Percentiles rank a stretch among this genome's conserved stretches.
Evolutionary conservation across 768 basidiomycete species (phyloP).

Genomic region (Tylopilus vinaceipallidus): DNA sequence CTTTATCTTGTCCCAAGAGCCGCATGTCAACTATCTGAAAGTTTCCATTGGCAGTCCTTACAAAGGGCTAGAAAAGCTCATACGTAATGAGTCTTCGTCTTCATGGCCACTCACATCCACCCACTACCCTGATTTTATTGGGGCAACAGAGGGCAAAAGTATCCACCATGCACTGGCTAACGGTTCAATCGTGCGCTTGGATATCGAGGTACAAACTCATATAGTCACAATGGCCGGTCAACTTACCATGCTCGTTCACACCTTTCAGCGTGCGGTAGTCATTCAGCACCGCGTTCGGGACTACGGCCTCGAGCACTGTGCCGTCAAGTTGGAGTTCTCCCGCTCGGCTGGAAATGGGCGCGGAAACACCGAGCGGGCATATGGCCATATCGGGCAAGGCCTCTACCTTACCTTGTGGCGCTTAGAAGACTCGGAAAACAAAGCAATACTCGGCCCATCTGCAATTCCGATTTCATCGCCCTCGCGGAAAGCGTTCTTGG

Average conservation of each 20-base stretch:
- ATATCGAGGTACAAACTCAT: slow-evolving; percentile 11
- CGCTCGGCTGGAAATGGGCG: not conserved
- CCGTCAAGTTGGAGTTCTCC: slow-evolving; percentile 11
- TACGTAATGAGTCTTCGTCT: slow-evolving; percentile 27
- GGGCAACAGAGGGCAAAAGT: slow-evolving; percentile 6
- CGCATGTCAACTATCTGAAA: slow-evolving; percentile 1
- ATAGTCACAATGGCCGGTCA: not conserved
- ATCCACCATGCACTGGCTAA: slow-evolving; percentile 15
- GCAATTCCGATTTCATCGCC: slow-evolving; percentile 11
- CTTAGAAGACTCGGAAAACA: slow-evolving; percentile 6
- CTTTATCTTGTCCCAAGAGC: slow-evolving; percentile 9
- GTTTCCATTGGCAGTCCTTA: slow-evolving; percentile 20
- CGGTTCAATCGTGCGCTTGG: slow-evolving; percentile 21
- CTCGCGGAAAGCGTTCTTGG: slow-evolving; percentile 12
- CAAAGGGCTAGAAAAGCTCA: slow-evolving; percentile 22
- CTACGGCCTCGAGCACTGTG: slow-evolving; percentile 23
- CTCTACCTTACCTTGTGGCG: slow-evolving; percentile 21
- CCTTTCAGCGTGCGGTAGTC: slow-evolving; percentile 13
- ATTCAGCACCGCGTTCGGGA: slow-evolving; percentile 26
- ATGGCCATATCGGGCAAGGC: slow-evolving; percentile 12
- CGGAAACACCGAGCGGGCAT: slow-evolving; percentile 10
- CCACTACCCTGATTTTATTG: slow-evolving; percentile 23
- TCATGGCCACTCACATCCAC: slow-evolving; percentile 25
- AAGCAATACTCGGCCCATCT: slow-evolving; percentile 6
- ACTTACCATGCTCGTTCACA: not conserved